A percentile compares a stretch with the other conserved stretches of the same genome.
Conservation (phyloP, 2,329 filamentous ascomycete genomes). For the Aspergillus ochraceus region DNA sequence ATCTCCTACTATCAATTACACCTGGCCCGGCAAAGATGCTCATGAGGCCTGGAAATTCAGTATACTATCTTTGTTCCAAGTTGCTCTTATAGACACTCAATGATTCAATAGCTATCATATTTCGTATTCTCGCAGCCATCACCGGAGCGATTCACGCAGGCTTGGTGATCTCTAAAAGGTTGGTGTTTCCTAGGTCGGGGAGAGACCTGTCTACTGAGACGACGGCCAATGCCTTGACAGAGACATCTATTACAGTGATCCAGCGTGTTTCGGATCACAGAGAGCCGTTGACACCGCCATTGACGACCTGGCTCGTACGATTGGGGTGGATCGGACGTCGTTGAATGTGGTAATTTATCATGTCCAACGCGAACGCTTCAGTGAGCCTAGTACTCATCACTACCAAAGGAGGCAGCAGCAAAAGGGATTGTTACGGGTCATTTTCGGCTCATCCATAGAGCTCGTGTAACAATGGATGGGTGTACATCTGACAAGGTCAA, state of each 20-base stretch:
- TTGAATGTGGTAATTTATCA: conserved; percentile 55
- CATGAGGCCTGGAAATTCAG: conserved; percentile 58
- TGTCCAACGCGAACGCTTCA: background rate
- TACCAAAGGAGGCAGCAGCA: conserved; percentile 40
- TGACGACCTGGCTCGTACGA: conserved; percentile 62
- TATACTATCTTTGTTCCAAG: conserved; percentile 13
- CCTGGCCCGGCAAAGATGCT: conserved; percentile 56
- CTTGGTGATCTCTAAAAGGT: conserved; percentile 59
- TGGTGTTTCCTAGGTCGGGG: background rate
- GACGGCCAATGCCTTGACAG: conserved; percentile 34
- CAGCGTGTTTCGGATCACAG: conserved; percentile 59
- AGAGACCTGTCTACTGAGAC: background rate
- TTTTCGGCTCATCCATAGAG: conserved; percentile 27
- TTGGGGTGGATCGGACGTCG: conserved; percentile 54
- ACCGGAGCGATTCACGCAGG: conserved; percentile 52
- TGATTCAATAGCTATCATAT: conserved; percentile 48
- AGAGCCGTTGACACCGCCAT: conserved; percentile 58
- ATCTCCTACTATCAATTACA: conserved; percentile 33
- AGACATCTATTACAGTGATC: conserved; percentile 65
- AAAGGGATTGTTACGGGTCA: conserved; percentile 46
- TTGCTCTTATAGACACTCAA: background rate
- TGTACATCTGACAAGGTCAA: conserved; percentile 31
- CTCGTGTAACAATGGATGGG: conserved; percentile 39
- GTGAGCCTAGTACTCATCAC: background rate
- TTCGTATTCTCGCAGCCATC: conserved; percentile 58